Conservation (phyloP, 2,329 filamentous ascomycete genomes). For the Paecilomyces formosus region DNA sequence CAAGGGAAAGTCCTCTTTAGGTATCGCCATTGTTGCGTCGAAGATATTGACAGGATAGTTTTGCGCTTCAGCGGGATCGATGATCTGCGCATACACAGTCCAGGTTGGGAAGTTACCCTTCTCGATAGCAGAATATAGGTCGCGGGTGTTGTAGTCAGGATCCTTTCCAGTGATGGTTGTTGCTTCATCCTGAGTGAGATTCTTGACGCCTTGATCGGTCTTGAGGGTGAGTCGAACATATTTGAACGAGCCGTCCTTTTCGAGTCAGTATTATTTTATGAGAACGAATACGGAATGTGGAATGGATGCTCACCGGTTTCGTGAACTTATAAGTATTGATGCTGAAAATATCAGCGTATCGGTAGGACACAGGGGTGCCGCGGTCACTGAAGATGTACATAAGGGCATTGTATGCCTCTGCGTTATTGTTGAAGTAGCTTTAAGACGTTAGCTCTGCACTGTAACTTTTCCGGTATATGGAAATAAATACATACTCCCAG, state of each 20-base stretch:
- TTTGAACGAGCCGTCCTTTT: slow-evolving; percentile 24
- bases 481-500: slow-evolving; percentile 1
- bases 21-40: slow-evolving; percentile 69
- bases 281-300: background rate
- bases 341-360: slow-evolving; percentile 32
- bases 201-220: slow-evolving; percentile 28
- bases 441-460: slow-evolving; percentile 5
- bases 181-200: slow-evolving; percentile 65
- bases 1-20: slow-evolving; percentile 63
- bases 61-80: slow-evolving; percentile 48
- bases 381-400: slow-evolving; percentile 36
- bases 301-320: slow-evolving; percentile 7
- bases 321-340: slow-evolving; percentile 34
- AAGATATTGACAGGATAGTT: slow-evolving; percentile 64
- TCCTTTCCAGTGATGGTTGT: slow-evolving; percentile 64
- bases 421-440: slow-evolving; percentile 44
- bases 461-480: background rate
- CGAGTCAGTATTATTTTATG: background rate
- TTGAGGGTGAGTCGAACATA: slow-evolving; percentile 37
- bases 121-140: slow-evolving; percentile 64
- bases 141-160: slow-evolving; percentile 61
- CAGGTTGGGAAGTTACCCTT: slow-evolving; percentile 61
- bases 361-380: slow-evolving; percentile 33
- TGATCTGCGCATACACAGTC: slow-evolving; percentile 61
- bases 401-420: slow-evolving; percentile 47